Percentiles rank a stretch among this genome's conserved stretches.
These are phyloP conservation scores for Xylariaceae sp. DNA, from an alignment of 2,329 filamentous ascomycete genomes.

Conservation along the genomic window DNA sequence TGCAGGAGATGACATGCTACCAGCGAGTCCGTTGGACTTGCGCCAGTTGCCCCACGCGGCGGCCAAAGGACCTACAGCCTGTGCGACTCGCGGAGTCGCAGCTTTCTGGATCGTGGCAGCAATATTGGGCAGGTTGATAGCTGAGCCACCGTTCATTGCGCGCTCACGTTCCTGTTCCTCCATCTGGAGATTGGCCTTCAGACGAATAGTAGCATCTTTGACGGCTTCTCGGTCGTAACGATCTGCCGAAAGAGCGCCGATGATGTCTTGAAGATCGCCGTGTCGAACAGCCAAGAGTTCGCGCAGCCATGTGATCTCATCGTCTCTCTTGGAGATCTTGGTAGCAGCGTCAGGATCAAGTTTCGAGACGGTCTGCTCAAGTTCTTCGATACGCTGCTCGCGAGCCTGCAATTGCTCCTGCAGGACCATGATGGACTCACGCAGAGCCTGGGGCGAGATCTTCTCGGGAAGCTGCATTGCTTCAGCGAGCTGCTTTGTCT, in stretches of 20 bases:
- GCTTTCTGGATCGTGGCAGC: slow-evolving; percentile 73
- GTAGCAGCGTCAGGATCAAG: slow-evolving; percentile 71
- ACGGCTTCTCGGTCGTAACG: slow-evolving; percentile 74
- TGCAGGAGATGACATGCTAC: slow-evolving; percentile 34
- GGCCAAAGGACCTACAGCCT: slow-evolving; percentile 71
- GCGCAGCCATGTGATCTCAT: slow-evolving; percentile 91
- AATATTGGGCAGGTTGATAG: slow-evolving; percentile 68
- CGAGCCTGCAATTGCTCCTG: slow-evolving; percentile 96
- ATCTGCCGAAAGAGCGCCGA: slow-evolving; percentile 70
- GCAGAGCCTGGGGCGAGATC: slow-evolving; percentile 88
- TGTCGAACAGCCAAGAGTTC: slow-evolving; percentile 88
- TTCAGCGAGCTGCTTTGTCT: slow-evolving; percentile 35
- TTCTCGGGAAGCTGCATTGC: slow-evolving; percentile 64
- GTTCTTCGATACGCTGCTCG: slow-evolving; percentile 81
- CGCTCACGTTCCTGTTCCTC: slow-evolving; percentile 93
- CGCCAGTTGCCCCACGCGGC: slow-evolving; percentile 98
- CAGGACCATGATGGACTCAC: slow-evolving; percentile 92
- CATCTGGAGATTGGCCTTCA: slow-evolving; percentile 95
- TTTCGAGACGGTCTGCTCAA: slow-evolving; percentile 67
- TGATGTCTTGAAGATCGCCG: slow-evolving; percentile 89
- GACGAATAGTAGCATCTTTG: slow-evolving; percentile 85
- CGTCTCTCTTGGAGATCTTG: slow-evolving; percentile 87
- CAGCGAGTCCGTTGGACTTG: slow-evolving; percentile 54
- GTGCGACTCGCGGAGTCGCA: slow-evolving; percentile 75
- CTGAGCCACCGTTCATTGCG: slow-evolving; percentile 65